Evolutionary conservation across 106 monocot genomes (phyloP).

Genomic region (Amphibolis antarctica): DNA sequence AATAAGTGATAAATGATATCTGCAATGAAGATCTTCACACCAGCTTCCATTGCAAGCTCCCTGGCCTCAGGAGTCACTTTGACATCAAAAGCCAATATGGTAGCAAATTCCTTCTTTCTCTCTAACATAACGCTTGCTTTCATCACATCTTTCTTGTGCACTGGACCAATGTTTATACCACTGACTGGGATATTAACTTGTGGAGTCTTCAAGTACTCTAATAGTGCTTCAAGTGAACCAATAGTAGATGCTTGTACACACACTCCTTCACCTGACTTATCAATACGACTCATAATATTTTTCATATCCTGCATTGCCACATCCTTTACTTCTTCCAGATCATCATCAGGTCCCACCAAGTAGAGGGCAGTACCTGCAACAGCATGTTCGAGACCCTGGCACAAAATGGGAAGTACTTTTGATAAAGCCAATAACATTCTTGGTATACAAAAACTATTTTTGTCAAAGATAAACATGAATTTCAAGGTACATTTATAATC

Average conservation of each 20-base stretch:
- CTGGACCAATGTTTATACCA: conserved; percentile 88
- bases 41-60: conserved; percentile 64
- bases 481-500: neutral
- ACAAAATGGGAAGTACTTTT: neutral
- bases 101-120: conserved; percentile 84
- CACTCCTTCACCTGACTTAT: conserved; percentile 92
- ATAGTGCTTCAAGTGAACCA: conserved; percentile 92
- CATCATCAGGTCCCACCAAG: conserved; percentile 60
- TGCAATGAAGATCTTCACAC: conserved; percentile 84
- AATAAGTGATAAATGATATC: conserved; percentile 98
- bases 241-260: conserved; percentile 98
- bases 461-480: neutral
- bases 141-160: conserved; percentile 97
- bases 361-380: conserved; percentile 80
- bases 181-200: conserved; percentile 82
- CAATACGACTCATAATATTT: conserved; percentile 69
- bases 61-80: conserved; percentile 85
- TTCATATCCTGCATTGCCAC: conserved; percentile 81
- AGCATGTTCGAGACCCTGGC: conserved; percentile 69
- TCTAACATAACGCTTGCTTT: conserved; percentile 94
- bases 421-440: conserved; percentile 1
- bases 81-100: conserved; percentile 95
- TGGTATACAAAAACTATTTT: neutral
- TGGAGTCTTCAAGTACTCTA: conserved; percentile 72
- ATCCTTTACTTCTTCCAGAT: conserved; percentile 61